These are phyloP conservation scores for Echium plantagineum DNA, from an alignment of 257 asterid species.

Conservation along the genomic window DNA sequence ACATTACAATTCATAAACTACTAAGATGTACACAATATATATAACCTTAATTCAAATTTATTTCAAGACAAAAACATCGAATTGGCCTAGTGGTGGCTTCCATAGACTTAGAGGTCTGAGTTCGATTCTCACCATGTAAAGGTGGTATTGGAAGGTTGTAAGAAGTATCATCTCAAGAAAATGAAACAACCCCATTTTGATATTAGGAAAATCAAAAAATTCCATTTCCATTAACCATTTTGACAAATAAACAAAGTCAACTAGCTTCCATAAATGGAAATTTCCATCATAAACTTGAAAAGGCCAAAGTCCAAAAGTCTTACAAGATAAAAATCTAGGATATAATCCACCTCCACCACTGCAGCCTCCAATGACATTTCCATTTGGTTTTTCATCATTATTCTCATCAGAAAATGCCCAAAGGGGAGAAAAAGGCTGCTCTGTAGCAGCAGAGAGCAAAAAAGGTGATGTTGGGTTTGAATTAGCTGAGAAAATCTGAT, in stretches of 20 bases:
- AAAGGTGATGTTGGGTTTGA: constrained; percentile 33
- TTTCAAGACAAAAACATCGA: too few relatives aligned
- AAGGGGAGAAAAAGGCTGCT: constrained; percentile 70
- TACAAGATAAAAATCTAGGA: constrained; percentile 41
- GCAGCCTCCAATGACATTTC: constrained; percentile 15
- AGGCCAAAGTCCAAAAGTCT: constrained; percentile 9
- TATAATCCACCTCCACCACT: constrained; percentile 20
- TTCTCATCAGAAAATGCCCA: constrained; percentile 75
- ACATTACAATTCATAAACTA: too few relatives aligned
- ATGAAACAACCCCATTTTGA: too few relatives aligned
- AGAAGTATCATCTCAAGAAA: too few relatives aligned
- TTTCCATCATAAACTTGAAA: not conserved
- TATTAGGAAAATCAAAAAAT: not conserved
- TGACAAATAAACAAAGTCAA: not conserved
- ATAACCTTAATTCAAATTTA: not conserved
- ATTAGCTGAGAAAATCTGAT: constrained; percentile 55
- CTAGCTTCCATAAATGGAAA: not conserved
- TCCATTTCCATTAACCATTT: not conserved
- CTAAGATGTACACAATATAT: not conserved
- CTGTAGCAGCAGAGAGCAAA: constrained; percentile 33
- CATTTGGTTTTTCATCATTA: constrained; percentile 15
- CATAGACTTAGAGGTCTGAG: too few relatives aligned
- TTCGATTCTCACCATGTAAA: too few relatives aligned
- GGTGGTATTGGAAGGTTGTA: too few relatives aligned
- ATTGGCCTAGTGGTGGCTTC: too few relatives aligned